These are phyloP conservation scores for Suillus plorans DNA, from an alignment of 768 basidiomycete species.

Conservation along the genomic window DNA sequence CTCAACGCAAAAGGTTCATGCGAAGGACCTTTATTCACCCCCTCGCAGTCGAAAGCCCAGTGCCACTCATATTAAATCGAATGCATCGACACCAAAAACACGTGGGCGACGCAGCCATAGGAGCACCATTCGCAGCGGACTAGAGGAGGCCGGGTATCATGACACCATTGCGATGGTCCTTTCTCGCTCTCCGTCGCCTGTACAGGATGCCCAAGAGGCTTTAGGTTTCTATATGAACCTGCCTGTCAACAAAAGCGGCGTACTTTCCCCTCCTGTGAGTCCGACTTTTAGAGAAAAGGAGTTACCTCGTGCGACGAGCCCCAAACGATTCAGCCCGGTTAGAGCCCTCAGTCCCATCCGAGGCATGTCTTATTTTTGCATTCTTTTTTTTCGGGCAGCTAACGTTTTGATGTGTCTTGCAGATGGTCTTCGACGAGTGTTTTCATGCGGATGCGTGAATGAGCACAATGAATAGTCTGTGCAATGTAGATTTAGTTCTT, in stretches of 20 bases:
- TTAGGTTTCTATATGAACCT: constrained; percentile 9
- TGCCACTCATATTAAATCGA: background rate
- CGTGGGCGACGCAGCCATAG: constrained; percentile 21
- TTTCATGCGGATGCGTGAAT: constrained; percentile 19
- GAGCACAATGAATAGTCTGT: background rate
- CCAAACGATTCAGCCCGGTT: constrained; percentile 21
- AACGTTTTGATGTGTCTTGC: background rate
- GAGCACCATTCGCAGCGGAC: constrained; percentile 6
- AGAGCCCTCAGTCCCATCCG: constrained; percentile 30
- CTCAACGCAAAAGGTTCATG: background rate
- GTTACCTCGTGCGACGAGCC: constrained; percentile 12
- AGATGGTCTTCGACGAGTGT: constrained; percentile 30
- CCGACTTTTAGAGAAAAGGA: constrained; percentile 7
- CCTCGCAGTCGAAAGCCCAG: background rate
- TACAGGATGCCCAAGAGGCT: constrained; percentile 3
- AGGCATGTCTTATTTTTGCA: constrained; percentile 26
- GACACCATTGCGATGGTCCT: constrained; percentile 23
- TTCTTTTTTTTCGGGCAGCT: constrained; percentile 5
- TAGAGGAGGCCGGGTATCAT: constrained; percentile 6
- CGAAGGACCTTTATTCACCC: background rate
- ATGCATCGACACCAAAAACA: background rate
- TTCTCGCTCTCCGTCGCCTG: constrained; percentile 24
- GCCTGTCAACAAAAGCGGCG: background rate
- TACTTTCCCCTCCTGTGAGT: background rate
- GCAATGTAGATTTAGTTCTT: background rate